Base-by-base conservation (phyloP, 78 protist genomes). In the Dictyostelium firmibasis region DNA sequence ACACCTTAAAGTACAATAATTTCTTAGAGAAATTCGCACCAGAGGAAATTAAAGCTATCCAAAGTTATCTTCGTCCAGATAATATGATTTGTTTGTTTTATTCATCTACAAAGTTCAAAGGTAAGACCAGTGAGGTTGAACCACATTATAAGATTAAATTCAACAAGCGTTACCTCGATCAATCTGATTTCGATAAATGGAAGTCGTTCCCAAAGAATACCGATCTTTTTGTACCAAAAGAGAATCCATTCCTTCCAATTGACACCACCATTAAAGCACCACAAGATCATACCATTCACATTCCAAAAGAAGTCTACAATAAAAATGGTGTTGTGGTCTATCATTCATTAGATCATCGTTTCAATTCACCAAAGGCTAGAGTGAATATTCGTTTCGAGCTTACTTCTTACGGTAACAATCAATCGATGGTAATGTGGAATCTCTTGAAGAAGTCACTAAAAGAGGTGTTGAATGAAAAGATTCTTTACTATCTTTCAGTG, bases 171-270 rank as follows among this genome's bases (percentile, higher is more conserved):
- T n/a, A 44, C 20, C 16, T 85, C 25, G 41, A 14, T 0, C n/a
- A 35, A 10, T 70, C 85, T 0, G 87, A 85, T 1, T 2, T 74
- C 0, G 70, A 44, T 5, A 53, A 25, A 57, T 83, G 85, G 84
- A 83, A n/a, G 60, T 16, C 83, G 0, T 41, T 92, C 33, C 75
- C 76, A 64, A 78, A 44, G 27, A 20, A 23, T 16, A 0, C 3
- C 2, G 9, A 36, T 1, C 20, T 84, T 3, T 77, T 25, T 41
- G 29, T 74, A 23, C 97, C 97, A 41, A 29, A 4, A 1, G 60
- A n/a, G 23, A 94, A 94, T 47, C 91, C 81, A 53, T 94, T 79
- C 35, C 36, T 82, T 5, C 97, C 97, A 53, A 25, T 60, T 0
- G 82, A 94, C 20, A 83, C 88, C 9, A 41, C 78, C 35, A 84